Percentiles rank a stretch among this genome's conserved stretches.
phyloP scores from a whole-genome alignment of 768 basidiomycete genomes.

The Podaxis carcinomalis region DNA sequence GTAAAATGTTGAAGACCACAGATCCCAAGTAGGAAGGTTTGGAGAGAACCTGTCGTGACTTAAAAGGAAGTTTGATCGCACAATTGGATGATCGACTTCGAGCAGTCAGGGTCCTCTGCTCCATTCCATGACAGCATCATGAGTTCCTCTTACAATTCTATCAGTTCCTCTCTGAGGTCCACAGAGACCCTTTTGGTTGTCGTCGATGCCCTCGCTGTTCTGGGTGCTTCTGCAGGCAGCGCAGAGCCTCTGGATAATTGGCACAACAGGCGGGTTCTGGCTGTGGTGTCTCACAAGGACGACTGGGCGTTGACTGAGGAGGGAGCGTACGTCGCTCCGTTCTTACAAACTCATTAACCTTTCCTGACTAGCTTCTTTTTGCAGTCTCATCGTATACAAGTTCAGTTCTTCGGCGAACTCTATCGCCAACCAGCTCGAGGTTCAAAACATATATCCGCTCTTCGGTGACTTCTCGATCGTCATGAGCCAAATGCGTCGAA shows the following conservation, averaged over 20 bases:
- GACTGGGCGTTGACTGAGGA: conserved; percentile 41
- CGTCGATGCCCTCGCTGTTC: conserved; percentile 33
- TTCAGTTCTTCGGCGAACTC: conserved; percentile 24
- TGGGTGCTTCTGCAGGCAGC: conserved; percentile 9
- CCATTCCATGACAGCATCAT: conserved; percentile 4
- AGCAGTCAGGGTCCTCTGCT: neutral
- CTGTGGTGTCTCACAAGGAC: conserved; percentile 46
- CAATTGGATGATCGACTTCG: neutral
- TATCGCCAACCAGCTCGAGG: conserved; percentile 29
- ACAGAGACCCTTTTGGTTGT: conserved; percentile 43
- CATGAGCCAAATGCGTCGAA: conserved; percentile 50
- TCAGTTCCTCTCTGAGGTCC: conserved; percentile 23
- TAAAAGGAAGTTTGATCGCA: neutral
- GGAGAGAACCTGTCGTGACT: neutral
- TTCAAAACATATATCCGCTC: conserved; percentile 55
- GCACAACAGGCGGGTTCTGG: conserved; percentile 36
- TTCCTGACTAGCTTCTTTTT: conserved; percentile 10
- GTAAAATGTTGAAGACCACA: neutral
- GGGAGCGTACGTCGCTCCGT: conserved; percentile 37
- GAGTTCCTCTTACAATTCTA: conserved; percentile 16
- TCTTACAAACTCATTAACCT: conserved; percentile 10
- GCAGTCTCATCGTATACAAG: conserved; percentile 48
- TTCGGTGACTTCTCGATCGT: conserved; percentile 47
- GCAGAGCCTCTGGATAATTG: conserved; percentile 15
- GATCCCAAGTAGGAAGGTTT: too few relatives aligned